A percentile compares a stretch with the other conserved stretches of the same genome.
phyloP scores from a whole-genome alignment of 371 early-diverging fungal genomes.

The Coemansia linderi region DNA sequence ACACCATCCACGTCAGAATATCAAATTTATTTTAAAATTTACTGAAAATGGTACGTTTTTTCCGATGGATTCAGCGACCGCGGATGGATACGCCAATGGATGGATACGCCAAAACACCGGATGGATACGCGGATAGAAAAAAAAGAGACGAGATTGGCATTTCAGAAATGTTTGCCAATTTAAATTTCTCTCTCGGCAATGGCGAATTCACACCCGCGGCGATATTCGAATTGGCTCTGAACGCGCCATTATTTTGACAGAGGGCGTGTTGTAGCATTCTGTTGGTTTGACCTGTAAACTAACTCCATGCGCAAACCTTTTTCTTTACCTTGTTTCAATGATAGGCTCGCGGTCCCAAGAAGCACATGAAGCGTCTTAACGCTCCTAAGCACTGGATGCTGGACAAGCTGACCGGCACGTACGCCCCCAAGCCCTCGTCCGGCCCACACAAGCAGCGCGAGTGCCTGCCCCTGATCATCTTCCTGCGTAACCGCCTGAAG shows the following conservation, averaged over 20 bases:
- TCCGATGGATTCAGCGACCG: background rate
- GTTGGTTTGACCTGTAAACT: background rate
- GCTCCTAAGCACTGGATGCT: constrained; percentile 99
- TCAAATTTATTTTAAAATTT: constrained; percentile 7
- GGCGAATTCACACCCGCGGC: background rate
- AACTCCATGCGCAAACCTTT: background rate
- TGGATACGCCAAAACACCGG: background rate
- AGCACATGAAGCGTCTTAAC: constrained; percentile 99
- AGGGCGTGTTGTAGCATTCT: background rate
- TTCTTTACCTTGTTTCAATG: background rate
- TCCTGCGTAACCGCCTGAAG: constrained; percentile 98
- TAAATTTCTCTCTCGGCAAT: background rate
- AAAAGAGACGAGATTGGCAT: background rate
- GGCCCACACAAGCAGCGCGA: constrained; percentile 99
- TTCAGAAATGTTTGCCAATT: background rate
- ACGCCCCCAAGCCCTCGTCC: constrained; percentile 97
- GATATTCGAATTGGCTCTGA: background rate
- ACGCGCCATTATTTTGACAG: background rate
- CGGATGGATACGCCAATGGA: constrained; percentile 13
- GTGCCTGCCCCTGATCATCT: constrained; percentile 98
- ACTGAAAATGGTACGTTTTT: constrained; percentile 7
- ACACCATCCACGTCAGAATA: constrained; percentile 13
- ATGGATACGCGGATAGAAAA: constrained; percentile 2
- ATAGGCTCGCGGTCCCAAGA: constrained; percentile 93
- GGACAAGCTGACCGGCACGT: constrained; percentile 98